Percentiles rank a stretch among this genome's conserved stretches.
phyloP scores from a whole-genome alignment of 2,329 filamentous ascomycete genomes.

The Claviceps pusilla region DNA sequence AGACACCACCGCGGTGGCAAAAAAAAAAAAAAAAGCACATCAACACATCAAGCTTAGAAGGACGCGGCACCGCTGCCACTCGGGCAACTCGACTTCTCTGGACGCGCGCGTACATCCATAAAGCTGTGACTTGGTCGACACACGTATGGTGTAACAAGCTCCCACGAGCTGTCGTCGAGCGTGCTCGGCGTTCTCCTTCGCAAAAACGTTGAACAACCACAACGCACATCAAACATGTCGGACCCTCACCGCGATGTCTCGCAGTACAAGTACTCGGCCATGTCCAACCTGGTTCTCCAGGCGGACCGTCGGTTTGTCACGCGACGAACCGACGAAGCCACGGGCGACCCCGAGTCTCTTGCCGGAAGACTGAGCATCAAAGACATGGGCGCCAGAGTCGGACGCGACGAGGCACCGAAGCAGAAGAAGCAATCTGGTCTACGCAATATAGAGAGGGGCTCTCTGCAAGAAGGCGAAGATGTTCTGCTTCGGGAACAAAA shows the following conservation, averaged over 20 bases:
- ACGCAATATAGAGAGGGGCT: constrained; percentile 58
- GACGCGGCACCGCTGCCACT: constrained; percentile 9
- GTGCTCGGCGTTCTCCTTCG: constrained; percentile 18
- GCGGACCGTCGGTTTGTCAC: constrained; percentile 93
- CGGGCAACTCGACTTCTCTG: constrained; percentile 7
- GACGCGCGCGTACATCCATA: constrained; percentile 6
- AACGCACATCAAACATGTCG: constrained; percentile 43
- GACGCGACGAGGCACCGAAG: constrained; percentile 65
- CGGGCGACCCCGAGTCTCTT: constrained; percentile 91
- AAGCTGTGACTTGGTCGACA: constrained; percentile 8
- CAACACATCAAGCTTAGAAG: constrained; percentile 1
- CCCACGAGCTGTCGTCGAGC: constrained; percentile 23
- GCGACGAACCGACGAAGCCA: constrained; percentile 83
- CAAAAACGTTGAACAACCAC: constrained; percentile 11
- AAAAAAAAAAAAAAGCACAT: background rate
- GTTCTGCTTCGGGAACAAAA: constrained; percentile 70
- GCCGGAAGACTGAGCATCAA: constrained; percentile 84
- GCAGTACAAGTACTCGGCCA: constrained; percentile 97
- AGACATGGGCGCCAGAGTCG: constrained; percentile 83
- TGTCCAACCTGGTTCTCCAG: constrained; percentile 99
- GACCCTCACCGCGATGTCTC: constrained; percentile 69
- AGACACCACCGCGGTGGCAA: background rate
- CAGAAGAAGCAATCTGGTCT: constrained; percentile 59
- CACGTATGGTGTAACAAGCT: constrained; percentile 21
- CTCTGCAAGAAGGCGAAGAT: constrained; percentile 65